Conservation (phyloP, 2,329 filamentous ascomycete genomes). For the Fusarium sororula region DNA sequence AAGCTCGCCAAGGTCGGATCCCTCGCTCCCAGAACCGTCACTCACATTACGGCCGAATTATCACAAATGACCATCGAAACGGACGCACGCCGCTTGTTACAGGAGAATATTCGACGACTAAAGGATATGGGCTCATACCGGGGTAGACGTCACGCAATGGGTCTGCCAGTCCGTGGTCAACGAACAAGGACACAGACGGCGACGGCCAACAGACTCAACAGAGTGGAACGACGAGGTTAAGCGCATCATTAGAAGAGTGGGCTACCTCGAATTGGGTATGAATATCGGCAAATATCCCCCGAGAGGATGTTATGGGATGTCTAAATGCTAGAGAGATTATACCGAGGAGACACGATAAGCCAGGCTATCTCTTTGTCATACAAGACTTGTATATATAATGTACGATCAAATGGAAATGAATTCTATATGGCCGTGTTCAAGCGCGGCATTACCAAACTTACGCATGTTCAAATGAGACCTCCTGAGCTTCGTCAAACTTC, state of each 20-base stretch:
- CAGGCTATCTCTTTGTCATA: slow-evolving; percentile 37
- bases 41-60: slow-evolving; percentile 84
- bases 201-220: slow-evolving; percentile 70
- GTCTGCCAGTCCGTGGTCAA: slow-evolving; percentile 90
- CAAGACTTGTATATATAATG: slow-evolving; percentile 46
- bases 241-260: not conserved
- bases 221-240: slow-evolving; percentile 54
- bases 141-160: slow-evolving; percentile 91
- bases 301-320: not conserved
- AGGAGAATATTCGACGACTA: slow-evolving; percentile 86
- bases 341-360: slow-evolving; percentile 1
- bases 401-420: slow-evolving; percentile 40
- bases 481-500: slow-evolving; percentile 14
- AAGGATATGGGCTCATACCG: slow-evolving; percentile 92
- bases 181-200: slow-evolving; percentile 79
- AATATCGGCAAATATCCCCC: not conserved
- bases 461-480: not conserved
- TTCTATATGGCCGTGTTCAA: slow-evolving; percentile 9
- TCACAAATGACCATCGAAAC: slow-evolving; percentile 94
- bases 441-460: slow-evolving; percentile 1
- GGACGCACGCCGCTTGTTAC: slow-evolving; percentile 78
- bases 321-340: not conserved
- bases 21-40: slow-evolving; percentile 78
- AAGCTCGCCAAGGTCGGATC: slow-evolving; percentile 80
- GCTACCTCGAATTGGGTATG: not conserved